These are phyloP conservation scores for Bonia amplexicaulis DNA, from an alignment of 176 grass and related monocot species.

Conservation along the genomic window DNA sequence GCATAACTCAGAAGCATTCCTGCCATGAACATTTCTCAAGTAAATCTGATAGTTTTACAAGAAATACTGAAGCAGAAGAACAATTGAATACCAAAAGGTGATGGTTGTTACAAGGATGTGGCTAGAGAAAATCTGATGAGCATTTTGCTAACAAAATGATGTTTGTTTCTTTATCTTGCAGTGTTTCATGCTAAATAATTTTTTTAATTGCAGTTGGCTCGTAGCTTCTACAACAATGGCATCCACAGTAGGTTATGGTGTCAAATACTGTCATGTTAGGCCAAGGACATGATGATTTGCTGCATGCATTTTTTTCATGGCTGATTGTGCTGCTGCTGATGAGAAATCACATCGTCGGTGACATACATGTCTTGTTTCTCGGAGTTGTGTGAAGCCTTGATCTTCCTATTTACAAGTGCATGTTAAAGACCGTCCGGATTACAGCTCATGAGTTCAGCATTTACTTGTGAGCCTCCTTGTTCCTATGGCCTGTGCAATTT, in stretches of 20 bases:
- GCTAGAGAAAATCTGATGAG: background rate
- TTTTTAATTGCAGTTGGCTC: slow-evolving; percentile 67
- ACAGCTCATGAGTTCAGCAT: too few relatives aligned
- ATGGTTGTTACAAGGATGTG: background rate
- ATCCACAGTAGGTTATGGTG: slow-evolving; percentile 70
- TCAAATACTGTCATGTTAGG: slow-evolving; percentile 49
- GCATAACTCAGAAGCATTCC: background rate
- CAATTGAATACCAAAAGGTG: background rate
- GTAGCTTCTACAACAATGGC: slow-evolving; percentile 72
- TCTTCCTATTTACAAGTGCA: too few relatives aligned
- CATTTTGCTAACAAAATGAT: background rate
- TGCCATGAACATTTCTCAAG: background rate
- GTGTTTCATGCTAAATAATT: slow-evolving; percentile 13
- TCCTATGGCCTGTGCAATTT: too few relatives aligned
- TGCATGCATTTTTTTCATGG: background rate
- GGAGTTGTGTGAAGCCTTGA: too few relatives aligned
- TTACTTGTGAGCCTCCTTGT: too few relatives aligned
- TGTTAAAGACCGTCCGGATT: too few relatives aligned
- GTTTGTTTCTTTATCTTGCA: slow-evolving; percentile 9
- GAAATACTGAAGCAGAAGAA: slow-evolving; percentile 9
- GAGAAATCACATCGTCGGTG: too few relatives aligned
- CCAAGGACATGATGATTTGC: slow-evolving; percentile 15
- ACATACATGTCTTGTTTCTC: too few relatives aligned
- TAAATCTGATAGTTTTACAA: background rate
- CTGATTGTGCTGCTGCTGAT: too few relatives aligned